phyloP scores from a whole-genome alignment of 805 yeast species.

The Metschnikowia koreensis region DNA sequence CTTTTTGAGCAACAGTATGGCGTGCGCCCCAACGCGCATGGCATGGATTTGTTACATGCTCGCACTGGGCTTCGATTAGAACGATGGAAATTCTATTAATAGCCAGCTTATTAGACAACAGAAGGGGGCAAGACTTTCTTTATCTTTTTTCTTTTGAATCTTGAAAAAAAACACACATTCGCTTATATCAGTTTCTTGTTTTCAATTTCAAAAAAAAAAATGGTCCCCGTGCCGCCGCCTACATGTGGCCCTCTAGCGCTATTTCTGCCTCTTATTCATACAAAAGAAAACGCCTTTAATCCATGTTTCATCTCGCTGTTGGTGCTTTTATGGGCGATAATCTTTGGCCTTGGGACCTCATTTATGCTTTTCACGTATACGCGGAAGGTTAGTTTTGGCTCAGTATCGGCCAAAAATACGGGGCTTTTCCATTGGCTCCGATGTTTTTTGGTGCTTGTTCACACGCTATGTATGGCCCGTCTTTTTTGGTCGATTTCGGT shows the following conservation, averaged over 20 bases:
- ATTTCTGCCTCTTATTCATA: slow-evolving; percentile 23
- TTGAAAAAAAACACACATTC: too few species aligned
- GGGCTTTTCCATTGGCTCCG: slow-evolving; percentile 28
- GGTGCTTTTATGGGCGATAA: slow-evolving; percentile 10
- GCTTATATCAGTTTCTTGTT: too few species aligned
- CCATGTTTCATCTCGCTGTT: slow-evolving; percentile 30
- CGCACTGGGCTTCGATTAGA: too few species aligned
- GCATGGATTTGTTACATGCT: too few species aligned
- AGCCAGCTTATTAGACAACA: too few species aligned
- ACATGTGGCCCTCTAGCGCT: slow-evolving; percentile 19
- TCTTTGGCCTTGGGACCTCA: slow-evolving; percentile 7
- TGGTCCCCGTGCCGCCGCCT: slow-evolving; percentile 16
- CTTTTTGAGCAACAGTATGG: too few species aligned
- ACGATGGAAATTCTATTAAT: too few species aligned
- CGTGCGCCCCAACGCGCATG: too few species aligned
- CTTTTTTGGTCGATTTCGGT: slow-evolving; percentile 16
- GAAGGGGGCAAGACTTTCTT: too few species aligned
- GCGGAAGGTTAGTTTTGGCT: slow-evolving; percentile 17
- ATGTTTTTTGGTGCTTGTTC: slow-evolving; percentile 19
- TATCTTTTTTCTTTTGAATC: too few species aligned
- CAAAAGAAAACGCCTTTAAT: slow-evolving; percentile 32
- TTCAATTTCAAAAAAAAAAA: slow-evolving; percentile 3
- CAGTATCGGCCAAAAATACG: slow-evolving; percentile 20
- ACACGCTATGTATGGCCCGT: slow-evolving; percentile 15
- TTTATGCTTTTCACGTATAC: not conserved